Conservation (phyloP, 2,329 filamentous ascomycete genomes). For the Fusarium piperis region DNA sequence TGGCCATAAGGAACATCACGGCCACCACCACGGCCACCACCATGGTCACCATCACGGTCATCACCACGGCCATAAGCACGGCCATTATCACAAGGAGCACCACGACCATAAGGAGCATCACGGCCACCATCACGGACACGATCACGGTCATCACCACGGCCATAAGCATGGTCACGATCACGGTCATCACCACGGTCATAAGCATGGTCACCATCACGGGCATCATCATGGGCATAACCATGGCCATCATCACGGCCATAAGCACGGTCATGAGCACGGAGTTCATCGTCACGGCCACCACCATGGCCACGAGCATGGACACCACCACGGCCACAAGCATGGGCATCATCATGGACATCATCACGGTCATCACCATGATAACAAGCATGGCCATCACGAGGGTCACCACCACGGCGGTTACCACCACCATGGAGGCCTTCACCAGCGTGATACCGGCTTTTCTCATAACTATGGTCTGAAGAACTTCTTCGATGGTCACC, state of each 20-base stretch:
- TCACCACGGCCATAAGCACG: not conserved
- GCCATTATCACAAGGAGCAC: not conserved
- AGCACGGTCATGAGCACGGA: not conserved
- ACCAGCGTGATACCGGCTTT: not conserved
- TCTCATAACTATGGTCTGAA: not conserved
- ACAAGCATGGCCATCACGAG: not conserved
- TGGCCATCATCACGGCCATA: not conserved
- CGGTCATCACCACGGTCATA: not conserved
- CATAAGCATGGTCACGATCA: not conserved
- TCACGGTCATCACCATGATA: not conserved
- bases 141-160: not conserved
- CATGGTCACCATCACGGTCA: not conserved
- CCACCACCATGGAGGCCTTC: not conserved
- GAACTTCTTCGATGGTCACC: conserved; percentile 5
- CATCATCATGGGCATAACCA: not conserved
- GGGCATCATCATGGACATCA: not conserved
- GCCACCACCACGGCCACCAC: not conserved
- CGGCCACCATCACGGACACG: not conserved
- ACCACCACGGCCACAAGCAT: not conserved
- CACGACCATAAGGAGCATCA: not conserved
- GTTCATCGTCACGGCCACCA: not conserved
- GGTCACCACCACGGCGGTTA: not conserved
- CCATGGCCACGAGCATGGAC: not conserved
- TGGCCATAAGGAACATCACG: not conserved
- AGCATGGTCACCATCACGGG: not conserved